Evolutionary conservation across 768 basidiomycete species (phyloP).

Genomic region (Amylocystis lapponica): DNA sequence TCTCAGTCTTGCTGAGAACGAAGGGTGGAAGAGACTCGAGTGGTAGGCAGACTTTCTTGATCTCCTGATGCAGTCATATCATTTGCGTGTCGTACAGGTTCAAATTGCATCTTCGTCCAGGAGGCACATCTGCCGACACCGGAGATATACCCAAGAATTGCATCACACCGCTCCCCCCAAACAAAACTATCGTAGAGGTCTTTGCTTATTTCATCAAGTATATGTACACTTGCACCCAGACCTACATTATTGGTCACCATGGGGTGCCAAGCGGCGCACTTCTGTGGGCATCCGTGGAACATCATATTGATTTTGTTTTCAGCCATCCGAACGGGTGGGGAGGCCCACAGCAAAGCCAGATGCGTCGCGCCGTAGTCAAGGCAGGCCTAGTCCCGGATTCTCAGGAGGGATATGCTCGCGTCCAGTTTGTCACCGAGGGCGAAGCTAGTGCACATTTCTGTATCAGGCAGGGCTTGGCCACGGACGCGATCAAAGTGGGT

Average conservation of each 20-base stretch:
- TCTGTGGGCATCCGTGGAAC: conserved; percentile 41
- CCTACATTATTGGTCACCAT: conserved; percentile 44
- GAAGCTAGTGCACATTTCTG: conserved; percentile 60
- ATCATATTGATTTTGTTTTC: conserved; percentile 44
- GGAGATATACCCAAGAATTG: conserved; percentile 32
- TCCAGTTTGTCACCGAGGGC: conserved; percentile 57
- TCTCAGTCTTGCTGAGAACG: neutral
- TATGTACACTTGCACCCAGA: conserved; percentile 36
- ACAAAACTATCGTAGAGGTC: conserved; percentile 37
- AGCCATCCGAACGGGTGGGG: conserved; percentile 67
- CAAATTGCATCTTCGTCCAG: conserved; percentile 14
- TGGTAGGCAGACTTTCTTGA: too few relatives aligned
- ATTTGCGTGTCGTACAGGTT: conserved; percentile 29
- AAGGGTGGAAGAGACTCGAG: conserved; percentile 19
- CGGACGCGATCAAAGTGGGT: conserved; percentile 30
- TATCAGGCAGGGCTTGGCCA: conserved; percentile 39
- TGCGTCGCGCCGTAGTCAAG: conserved; percentile 46
- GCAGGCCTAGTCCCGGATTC: conserved; percentile 46
- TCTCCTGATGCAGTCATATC: too few relatives aligned
- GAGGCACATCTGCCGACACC: conserved; percentile 19
- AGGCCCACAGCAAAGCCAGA: conserved; percentile 49
- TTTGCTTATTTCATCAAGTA: conserved; percentile 45
- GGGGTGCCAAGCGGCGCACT: conserved; percentile 35
- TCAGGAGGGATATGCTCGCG: conserved; percentile 32
- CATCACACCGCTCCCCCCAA: conserved; percentile 36